Conservation (phyloP, 441 rosid genomes). For the Adansonia rubrostipa region DNA sequence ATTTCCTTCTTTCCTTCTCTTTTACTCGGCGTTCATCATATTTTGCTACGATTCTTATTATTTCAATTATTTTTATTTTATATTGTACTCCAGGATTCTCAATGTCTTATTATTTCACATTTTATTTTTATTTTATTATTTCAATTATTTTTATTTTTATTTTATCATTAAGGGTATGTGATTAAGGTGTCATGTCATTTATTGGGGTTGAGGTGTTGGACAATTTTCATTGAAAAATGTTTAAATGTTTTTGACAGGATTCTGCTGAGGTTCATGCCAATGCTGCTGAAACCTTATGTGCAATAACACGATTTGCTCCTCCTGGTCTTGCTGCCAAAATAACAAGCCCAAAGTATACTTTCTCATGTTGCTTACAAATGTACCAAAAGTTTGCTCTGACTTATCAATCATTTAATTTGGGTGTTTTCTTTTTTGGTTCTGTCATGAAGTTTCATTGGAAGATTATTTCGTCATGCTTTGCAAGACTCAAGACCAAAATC, state of each 20-base stretch:
- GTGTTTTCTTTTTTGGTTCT: constrained; percentile 23
- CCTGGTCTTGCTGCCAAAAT: constrained; percentile 82
- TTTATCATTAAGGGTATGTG: neutral
- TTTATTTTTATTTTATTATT: neutral
- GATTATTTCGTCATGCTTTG: constrained; percentile 81
- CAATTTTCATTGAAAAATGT: neutral
- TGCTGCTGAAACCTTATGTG: constrained; percentile 88
- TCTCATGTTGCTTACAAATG: neutral
- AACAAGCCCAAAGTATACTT: constrained; percentile 71
- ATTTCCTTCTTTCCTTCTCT: neutral
- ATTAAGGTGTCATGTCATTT: neutral
- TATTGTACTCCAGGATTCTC: neutral
- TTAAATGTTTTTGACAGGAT: constrained; percentile 53
- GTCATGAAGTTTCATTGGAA: constrained; percentile 65
- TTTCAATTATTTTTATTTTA: neutral
- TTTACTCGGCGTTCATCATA: neutral
- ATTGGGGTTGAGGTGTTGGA: constrained; percentile 9
- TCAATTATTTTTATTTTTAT: neutral
- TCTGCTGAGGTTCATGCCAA: constrained; percentile 94
- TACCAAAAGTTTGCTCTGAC: neutral
- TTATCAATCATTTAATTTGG: constrained; percentile 3
- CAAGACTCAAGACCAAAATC: constrained; percentile 90
- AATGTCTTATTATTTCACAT: neutral
- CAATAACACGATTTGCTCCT: constrained; percentile 85
- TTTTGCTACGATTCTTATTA: neutral